Evolutionary conservation across 768 basidiomycete genomes (phyloP), one percentile per base, ranked within the genome.

Genomic region (Pulveroboletus sp.): DNA sequence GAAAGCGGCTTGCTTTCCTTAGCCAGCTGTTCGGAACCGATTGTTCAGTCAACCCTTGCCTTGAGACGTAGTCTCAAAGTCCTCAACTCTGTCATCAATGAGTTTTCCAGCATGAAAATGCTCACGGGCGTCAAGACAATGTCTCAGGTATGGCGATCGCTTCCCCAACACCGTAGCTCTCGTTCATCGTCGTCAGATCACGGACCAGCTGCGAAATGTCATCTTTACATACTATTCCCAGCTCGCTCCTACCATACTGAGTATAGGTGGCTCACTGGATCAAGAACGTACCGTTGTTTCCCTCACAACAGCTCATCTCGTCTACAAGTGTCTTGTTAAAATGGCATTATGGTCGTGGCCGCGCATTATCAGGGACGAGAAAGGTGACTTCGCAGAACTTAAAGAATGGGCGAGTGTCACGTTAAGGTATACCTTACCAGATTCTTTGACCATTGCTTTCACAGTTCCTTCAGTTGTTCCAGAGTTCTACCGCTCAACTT

Each of bases 311-410:
- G 79, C 80, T 3, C 84, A 92, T 62, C 67, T 92, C 15, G 69
- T 82, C 4, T 89, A 84, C 73, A 93, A 94, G 65, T 82, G 80
- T 57, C 70, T 93, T 39, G 69, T 76, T 11, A 90, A 84, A 59
- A 76, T 89, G 65, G 77, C 79, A 9, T 56, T 78, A 28, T 93
- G 89, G 88, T 63, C 84, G 11, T 93, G 88, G 85, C 69, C 71
- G 9, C 73, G 71, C 24, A 62, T 78, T 11, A 72, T 71, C 32
- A 78, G 65, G 58, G 62, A 73, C 39, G 59, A 69, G 2, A 70
- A 71, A 42, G 74, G 76, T 43, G 77, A 77, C 50, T 59, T 70
- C 30, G 61, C 71, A 18, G 67, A 69, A 17, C 75, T 79, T 49
- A 70, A 72, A 55, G 67, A 72, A 39, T 85, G 83, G 81, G 86